Percentiles rank a stretch among this genome's conserved stretches.
These are phyloP conservation scores for Aspergillus neotritici DNA, from an alignment of 2,329 filamentous ascomycete genomes.

Conservation along the genomic window DNA sequence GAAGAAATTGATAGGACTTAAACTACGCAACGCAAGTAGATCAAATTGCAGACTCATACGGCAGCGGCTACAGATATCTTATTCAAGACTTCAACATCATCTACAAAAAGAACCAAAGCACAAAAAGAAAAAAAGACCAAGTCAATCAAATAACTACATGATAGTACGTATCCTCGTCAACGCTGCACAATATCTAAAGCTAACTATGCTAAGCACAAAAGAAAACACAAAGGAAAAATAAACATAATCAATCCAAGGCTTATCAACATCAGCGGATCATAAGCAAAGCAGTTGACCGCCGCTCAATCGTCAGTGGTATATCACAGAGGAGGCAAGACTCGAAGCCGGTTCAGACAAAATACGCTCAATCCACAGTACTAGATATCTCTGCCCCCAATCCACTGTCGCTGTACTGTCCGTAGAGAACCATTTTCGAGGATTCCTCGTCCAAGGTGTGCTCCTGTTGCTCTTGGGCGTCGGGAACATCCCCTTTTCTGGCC, in stretches of 20 bases:
- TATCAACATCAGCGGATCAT: constrained; percentile 17
- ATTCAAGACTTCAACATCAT: no score
- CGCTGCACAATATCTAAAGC: constrained; percentile 7
- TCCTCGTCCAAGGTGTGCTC: constrained; percentile 12
- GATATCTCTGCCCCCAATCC: constrained; percentile 27
- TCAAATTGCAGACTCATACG: no score
- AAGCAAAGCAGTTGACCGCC: constrained; percentile 10
- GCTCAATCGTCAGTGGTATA: constrained; percentile 5
- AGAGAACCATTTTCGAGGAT: constrained; percentile 25
- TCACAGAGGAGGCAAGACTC: neutral
- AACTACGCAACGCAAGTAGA: no score
- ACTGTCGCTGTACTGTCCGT: constrained; percentile 25
- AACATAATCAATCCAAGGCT: constrained; percentile 3
- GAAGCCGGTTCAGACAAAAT: neutral
- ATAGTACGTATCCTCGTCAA: constrained; percentile 1
- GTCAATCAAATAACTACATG: constrained; percentile 11
- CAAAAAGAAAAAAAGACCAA: neutral
- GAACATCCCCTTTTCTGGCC: constrained; percentile 13
- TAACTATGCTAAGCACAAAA: constrained; percentile 21
- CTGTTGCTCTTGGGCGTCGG: constrained; percentile 14
- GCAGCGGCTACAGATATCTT: no score
- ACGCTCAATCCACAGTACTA: constrained; percentile 11
- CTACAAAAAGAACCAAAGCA: no score
- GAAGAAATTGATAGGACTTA: no score
- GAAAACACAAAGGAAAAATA: constrained; percentile 8